Base-by-base conservation (phyloP, 768 basidiomycete genomes). In the Botryobasidium botryosum region DNA sequence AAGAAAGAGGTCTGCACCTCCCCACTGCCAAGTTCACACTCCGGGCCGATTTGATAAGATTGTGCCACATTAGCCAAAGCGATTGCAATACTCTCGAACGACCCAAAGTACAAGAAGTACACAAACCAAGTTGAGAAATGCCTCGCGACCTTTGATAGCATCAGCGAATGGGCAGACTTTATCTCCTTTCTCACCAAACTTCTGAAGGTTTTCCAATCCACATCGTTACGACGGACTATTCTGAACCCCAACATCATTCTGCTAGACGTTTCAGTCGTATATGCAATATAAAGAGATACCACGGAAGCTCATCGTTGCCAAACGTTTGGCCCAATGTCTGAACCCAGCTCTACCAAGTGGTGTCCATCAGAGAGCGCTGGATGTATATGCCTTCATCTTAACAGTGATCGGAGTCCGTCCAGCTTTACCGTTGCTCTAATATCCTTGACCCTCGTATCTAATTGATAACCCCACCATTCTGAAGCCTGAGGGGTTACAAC, bases 151-250 rank as follows among this genome's bases (percentile, higher is more conserved):
- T 97, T 99, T 56, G 90, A 94, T 56, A 85, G 77, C 56, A 87
- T 94, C 47, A 86, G 92, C 46, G 94, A 99, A 65, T 99, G 94
- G 94, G 91, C 94, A 48, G 94, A 99, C 64, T 97, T 90, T 60
- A 97, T 94, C 57, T 80, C 91, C 32, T 99, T 97, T 63, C 62
- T 99, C 60, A 91, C 91, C 58, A 82, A 90, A 53, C 62, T 94
- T 49, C 72, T 92, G 48, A 94, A 94, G 71, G 88, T 85, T 54
- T 44, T 13, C 35, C 28, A 32, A 31, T 47, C 12, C 36, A 27
- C 13, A 1, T 20, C 24, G 36, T 43, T 12, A 40, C 28, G 45
- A 24, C 25, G 5, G 37, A 43, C n/a, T 37, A 40, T 8, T 17
- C 28, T 49, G 29, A 35, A 18, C 6, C 5, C 36, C 3, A n/a